Base-by-base conservation (phyloP, 768 basidiomycete genomes). In the Mycena olivaceomarginata region DNA sequence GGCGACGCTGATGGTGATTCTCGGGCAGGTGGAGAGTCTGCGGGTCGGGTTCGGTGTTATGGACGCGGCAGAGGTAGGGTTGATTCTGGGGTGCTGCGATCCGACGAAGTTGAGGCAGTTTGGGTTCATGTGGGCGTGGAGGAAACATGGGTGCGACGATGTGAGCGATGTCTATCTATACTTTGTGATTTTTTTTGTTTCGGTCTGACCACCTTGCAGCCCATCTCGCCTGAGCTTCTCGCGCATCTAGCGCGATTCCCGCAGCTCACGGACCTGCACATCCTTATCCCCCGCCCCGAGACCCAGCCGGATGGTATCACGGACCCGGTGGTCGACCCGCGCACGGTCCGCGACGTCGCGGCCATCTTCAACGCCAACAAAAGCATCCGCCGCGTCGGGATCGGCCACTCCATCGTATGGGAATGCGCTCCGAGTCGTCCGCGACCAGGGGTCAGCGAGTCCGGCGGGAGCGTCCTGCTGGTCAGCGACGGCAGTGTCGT, bases 211-310 rank as follows among this genome's bases (percentile, higher is more conserved):
- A 10, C 4, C 31, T 39, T 12, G 18, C 25, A 79, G 78, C 62
- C 72, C 20, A 65, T 83, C 22, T 78, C 82, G 2, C 51, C 73
- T 1, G 76, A 60, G 12, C 67, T 82, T 4, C 80, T 81, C 13
- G 46, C 18, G 1, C 60, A 74, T 20, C 62, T 82, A 41, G 31
- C 79, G 10, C 72, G 59, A 0, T 78, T 81, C 48, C 77, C 80
- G 1, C 68, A 71, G 20, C 82, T 83, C 31, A 78, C 71, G 0
- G 80, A 81, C 66, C 48, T 82, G 7, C 82, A 83, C 70, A 56
- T 83, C 60, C 74, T 81, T 16, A 79, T 76, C n/a, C 81, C 81
- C 16, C 80, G 81, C n/a, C 80, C 81, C 16, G 71, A 70, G 5
- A 80, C 71, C 4, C 67, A 70, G 41, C 31, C 65, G 2, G 57